Conservation (phyloP, 2,329 filamentous ascomycete genomes). For the Talaromyces marneffei region DNA sequence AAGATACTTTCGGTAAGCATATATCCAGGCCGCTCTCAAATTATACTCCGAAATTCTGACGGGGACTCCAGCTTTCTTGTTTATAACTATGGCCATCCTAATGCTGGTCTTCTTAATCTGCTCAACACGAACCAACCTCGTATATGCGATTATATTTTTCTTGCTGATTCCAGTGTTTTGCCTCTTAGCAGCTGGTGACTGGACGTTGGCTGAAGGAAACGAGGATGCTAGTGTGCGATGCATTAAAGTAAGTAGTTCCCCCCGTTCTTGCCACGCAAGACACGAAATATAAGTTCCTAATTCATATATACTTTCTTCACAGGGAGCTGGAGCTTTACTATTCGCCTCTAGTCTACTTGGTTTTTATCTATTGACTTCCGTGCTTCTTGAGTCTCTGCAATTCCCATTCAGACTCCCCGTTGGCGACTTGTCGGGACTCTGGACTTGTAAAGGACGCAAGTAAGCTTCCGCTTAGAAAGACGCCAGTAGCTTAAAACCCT, state of each 20-base stretch:
- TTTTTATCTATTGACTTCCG: conserved; percentile 52
- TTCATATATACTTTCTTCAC: background rate
- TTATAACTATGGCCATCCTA: conserved; percentile 61
- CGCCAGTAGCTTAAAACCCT: background rate
- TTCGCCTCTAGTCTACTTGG: conserved; percentile 46
- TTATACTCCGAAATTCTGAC: conserved; percentile 8
- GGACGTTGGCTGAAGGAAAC: conserved; percentile 46
- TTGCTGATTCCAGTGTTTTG: conserved; percentile 55
- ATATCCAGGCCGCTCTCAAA: background rate
- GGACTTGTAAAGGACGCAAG: background rate
- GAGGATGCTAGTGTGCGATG: conserved; percentile 25
- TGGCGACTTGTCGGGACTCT: conserved; percentile 22
- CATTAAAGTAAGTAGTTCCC: conserved; percentile 19
- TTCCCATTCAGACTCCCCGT: conserved; percentile 49
- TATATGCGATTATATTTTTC: conserved; percentile 65
- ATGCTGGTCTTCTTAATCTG: conserved; percentile 63
- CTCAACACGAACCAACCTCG: conserved; percentile 64
- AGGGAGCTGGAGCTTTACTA: conserved; percentile 44
- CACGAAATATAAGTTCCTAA: background rate
- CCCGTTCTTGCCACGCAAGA: background rate
- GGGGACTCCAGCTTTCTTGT: conserved; percentile 47
- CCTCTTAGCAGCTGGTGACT: conserved; percentile 57
- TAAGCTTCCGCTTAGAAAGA: background rate
- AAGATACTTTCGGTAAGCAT: background rate
- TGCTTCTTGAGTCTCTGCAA: conserved; percentile 49